Percentiles rank a stretch among this genome's conserved stretches.
Conservation (phyloP, 106 monocot genomes). For the Amphibolis antarctica region DNA sequence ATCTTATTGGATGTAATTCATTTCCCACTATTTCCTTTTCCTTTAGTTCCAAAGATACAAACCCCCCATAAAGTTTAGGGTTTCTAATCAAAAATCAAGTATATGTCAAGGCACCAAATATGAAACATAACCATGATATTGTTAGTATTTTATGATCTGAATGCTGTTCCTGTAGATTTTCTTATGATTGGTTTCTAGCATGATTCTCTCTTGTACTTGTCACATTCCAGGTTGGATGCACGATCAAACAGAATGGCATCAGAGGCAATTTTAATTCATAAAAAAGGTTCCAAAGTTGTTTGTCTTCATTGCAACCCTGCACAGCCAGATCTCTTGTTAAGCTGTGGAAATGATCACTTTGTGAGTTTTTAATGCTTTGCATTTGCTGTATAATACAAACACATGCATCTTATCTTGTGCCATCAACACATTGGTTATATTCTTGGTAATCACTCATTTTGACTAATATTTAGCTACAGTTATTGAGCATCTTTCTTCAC, state of each 20-base stretch:
- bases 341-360: constrained; percentile 95
- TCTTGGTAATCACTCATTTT: not conserved
- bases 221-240: constrained; percentile 41
- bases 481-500: not conserved
- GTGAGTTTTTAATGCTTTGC: constrained; percentile 35
- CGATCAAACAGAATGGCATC: constrained; percentile 36
- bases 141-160: too few relatives aligned
- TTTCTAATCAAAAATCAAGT: too few relatives aligned
- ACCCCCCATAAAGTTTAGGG: too few relatives aligned
- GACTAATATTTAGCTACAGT: not conserved
- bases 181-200: not conserved
- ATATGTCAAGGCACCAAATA: too few relatives aligned
- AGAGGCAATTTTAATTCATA: constrained; percentile 59
- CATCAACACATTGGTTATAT: too few relatives aligned
- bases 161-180: too few relatives aligned
- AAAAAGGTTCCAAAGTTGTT: constrained; percentile 76
- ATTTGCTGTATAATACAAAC: not conserved
- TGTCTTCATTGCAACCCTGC: constrained; percentile 86
- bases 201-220: not conserved
- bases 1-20: too few relatives aligned
- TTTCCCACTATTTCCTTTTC: too few relatives aligned
- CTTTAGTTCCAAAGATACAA: too few relatives aligned
- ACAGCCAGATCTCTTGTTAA: constrained; percentile 72
- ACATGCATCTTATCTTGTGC: not conserved
- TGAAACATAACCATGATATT: too few relatives aligned